Evolutionary conservation across 2,329 filamentous ascomycete genomes (phyloP).

Genomic region (Pochonia chlamydosporia): DNA sequence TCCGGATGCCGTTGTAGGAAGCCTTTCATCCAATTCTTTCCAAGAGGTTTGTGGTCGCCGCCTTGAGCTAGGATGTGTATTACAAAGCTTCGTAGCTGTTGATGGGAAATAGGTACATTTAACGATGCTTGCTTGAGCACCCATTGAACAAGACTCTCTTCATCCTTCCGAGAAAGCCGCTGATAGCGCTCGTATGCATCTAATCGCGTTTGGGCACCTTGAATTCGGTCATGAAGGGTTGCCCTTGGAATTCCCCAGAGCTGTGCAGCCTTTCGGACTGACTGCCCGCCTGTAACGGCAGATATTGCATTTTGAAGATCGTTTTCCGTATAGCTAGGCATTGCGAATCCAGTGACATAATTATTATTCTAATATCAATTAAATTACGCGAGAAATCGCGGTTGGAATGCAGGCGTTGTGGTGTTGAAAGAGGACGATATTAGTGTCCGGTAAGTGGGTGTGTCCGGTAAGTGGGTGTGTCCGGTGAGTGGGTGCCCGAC

Average conservation of each 20-base stretch:
- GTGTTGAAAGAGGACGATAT: not conserved
- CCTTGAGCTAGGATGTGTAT: slow-evolving; percentile 4
- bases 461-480: too few relatives aligned
- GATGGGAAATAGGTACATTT: slow-evolving; percentile 2
- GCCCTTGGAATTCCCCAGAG: not conserved
- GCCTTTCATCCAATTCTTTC: slow-evolving; percentile 5
- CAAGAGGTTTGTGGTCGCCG: too few relatives aligned
- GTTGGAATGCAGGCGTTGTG: not conserved
- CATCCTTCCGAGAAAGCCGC: slow-evolving; percentile 7
- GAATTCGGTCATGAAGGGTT: too few relatives aligned
- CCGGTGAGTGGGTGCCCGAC: too few relatives aligned
- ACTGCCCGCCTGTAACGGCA: not conserved
- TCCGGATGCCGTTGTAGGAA: slow-evolving; percentile 9
- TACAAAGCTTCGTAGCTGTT: slow-evolving; percentile 5
- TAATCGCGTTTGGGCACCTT: not conserved
- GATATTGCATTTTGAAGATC: not conserved
- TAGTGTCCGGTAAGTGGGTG: too few relatives aligned
- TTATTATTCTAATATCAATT: not conserved
- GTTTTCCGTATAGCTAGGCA: not conserved
- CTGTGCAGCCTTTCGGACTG: not conserved
- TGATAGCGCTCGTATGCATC: not conserved
- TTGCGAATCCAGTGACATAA: not conserved
- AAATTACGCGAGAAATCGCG: slow-evolving; percentile 1
- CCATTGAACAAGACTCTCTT: slow-evolving; percentile 7
- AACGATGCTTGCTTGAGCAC: not conserved